phyloP scores from a whole-genome alignment of 2,329 filamentous ascomycete genomes.

The Beauveria medogensis region DNA sequence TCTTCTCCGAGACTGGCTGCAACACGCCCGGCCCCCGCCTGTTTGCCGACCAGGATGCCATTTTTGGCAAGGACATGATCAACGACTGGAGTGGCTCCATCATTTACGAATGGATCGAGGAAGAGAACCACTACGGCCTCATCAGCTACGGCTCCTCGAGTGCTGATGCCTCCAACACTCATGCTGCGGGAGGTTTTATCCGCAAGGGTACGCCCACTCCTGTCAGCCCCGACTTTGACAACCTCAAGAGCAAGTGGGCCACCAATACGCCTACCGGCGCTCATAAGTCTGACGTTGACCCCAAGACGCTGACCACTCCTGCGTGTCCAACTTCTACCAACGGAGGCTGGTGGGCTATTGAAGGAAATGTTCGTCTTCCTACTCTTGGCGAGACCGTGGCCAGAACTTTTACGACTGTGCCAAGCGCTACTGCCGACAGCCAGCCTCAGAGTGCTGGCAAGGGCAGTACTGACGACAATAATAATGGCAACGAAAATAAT shows the following conservation, averaged over 20 bases:
- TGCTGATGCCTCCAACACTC: constrained; percentile 41
- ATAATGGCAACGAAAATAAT: neutral
- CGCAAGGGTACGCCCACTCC: constrained; percentile 67
- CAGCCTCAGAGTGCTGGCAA: constrained; percentile 11
- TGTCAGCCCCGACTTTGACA: constrained; percentile 66
- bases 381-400: constrained; percentile 50
- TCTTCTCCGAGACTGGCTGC: constrained; percentile 86
- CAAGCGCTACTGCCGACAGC: constrained; percentile 14
- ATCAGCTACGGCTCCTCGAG: constrained; percentile 63
- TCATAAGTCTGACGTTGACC: constrained; percentile 55
- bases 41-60: constrained; percentile 66
- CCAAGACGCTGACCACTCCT: constrained; percentile 52
- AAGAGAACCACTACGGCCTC: constrained; percentile 75
- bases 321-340: constrained; percentile 62
- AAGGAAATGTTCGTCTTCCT: constrained; percentile 62
- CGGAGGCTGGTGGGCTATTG: constrained; percentile 71
- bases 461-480: neutral
- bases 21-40: constrained; percentile 54
- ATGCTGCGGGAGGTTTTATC: constrained; percentile 58
- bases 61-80: constrained; percentile 68
- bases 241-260: constrained; percentile 70
- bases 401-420: constrained; percentile 17
- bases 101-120: constrained; percentile 85
- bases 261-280: constrained; percentile 63
- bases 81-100: constrained; percentile 67